Percentiles rank a stretch among this genome's conserved stretches.
Evolutionary conservation across 2,329 filamentous ascomycete species (phyloP).

Genomic region (Aspergillus sojae): DNA sequence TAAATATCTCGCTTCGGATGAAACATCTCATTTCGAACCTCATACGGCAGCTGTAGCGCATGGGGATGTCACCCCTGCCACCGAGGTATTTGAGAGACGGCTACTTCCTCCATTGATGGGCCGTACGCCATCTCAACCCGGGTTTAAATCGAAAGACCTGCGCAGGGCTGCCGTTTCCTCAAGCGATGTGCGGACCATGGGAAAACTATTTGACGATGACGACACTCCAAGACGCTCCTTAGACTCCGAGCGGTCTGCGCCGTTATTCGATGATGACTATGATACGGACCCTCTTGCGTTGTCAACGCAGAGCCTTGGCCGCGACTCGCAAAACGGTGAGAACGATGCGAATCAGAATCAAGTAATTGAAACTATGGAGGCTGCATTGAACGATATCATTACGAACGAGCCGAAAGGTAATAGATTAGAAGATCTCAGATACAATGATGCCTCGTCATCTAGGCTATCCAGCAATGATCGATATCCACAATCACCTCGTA

Average conservation of each 20-base stretch:
- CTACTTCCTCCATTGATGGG: constrained; percentile 47
- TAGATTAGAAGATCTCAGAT: constrained; percentile 40
- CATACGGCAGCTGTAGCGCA: constrained; percentile 22
- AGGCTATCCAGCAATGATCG: constrained; percentile 56
- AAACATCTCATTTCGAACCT: constrained; percentile 47
- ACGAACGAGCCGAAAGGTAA: constrained; percentile 66
- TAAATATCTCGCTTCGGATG: constrained; percentile 90
- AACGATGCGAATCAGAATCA: constrained; percentile 65
- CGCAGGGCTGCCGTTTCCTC: constrained; percentile 63
- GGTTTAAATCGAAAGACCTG: constrained; percentile 53
- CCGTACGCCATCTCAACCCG: constrained; percentile 52
- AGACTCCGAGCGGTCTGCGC: constrained; percentile 62
- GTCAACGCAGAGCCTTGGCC: constrained; percentile 79
- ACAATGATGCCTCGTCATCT: constrained; percentile 37
- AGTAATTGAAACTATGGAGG: constrained; percentile 90
- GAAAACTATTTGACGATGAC: constrained; percentile 48
- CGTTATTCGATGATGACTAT: constrained; percentile 80
- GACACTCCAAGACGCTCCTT: constrained; percentile 66
- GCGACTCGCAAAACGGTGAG: constrained; percentile 62
- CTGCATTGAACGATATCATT: constrained; percentile 89
- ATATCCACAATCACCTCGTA: constrained; percentile 58
- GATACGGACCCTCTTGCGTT: constrained; percentile 70
- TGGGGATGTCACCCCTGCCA: constrained; percentile 20
- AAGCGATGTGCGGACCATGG: constrained; percentile 57
- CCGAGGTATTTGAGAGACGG: constrained; percentile 39